Conservation (phyloP, 2,329 filamentous ascomycete genomes). For the Lachnellula arida region DNA sequence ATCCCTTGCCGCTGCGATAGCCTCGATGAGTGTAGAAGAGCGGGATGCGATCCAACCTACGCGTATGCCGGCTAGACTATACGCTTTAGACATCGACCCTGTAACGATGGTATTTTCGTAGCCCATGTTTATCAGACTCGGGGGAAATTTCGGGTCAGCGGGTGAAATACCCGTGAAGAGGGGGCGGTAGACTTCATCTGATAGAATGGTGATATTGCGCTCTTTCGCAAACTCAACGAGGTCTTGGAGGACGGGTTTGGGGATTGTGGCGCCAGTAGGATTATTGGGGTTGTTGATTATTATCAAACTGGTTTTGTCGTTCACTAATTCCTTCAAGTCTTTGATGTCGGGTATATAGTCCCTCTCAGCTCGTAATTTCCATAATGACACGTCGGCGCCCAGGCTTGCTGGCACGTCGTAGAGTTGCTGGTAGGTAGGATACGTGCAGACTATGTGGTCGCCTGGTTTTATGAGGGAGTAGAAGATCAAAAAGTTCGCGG, state of each 20-base stretch:
- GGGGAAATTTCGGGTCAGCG: slow-evolving; percentile 46
- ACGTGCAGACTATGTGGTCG: slow-evolving; percentile 82
- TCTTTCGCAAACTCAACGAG: slow-evolving; percentile 60
- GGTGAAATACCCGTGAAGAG: slow-evolving; percentile 58
- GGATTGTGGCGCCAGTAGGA: slow-evolving; percentile 69
- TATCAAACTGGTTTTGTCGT: slow-evolving; percentile 66
- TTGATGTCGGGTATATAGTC: slow-evolving; percentile 63
- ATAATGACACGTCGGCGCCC: slow-evolving; percentile 72
- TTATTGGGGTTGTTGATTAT: slow-evolving; percentile 77
- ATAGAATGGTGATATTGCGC: slow-evolving; percentile 61
- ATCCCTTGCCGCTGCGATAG: slow-evolving; percentile 61
- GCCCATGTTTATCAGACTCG: slow-evolving; percentile 62
- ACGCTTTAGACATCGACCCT: slow-evolving; percentile 81
- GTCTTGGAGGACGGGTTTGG: slow-evolving; percentile 52
- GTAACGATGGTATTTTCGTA: slow-evolving; percentile 70
- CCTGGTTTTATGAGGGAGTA: slow-evolving; percentile 67
- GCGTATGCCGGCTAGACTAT: slow-evolving; percentile 74
- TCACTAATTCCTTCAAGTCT: slow-evolving; percentile 61
- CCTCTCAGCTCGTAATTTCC: slow-evolving; percentile 62
- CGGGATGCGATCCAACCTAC: slow-evolving; percentile 78
- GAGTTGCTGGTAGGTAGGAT: slow-evolving; percentile 82
- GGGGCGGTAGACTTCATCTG: slow-evolving; percentile 80
- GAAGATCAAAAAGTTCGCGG: slow-evolving; percentile 77
- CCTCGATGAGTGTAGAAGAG: slow-evolving; percentile 55
- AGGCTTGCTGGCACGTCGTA: slow-evolving; percentile 70